phyloP scores from a whole-genome alignment of 1,284 basidiomycete species.

The Athelia sp. region DNA sequence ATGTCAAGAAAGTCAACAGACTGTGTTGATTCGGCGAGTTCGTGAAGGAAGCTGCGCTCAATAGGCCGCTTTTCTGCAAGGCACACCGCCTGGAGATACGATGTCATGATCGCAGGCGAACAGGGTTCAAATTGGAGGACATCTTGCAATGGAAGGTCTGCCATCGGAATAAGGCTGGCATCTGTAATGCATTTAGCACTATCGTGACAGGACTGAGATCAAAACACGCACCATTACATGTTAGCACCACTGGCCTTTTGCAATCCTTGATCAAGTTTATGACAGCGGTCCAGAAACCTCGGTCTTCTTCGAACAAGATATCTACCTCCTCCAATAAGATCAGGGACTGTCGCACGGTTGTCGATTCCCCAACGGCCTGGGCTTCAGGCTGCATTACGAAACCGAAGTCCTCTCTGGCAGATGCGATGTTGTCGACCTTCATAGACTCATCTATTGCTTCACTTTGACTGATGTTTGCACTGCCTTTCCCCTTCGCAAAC shows the following conservation, averaged over 20 bases:
- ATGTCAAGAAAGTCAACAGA: constrained; percentile 15
- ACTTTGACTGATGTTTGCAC: background rate
- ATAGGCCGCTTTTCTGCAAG: constrained; percentile 48
- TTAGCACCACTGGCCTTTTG: constrained; percentile 83
- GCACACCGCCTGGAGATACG: constrained; percentile 71
- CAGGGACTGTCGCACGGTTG: constrained; percentile 70
- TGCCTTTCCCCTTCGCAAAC: background rate
- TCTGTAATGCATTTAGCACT: constrained; percentile 42
- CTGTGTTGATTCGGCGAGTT: constrained; percentile 32
- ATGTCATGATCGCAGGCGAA: constrained; percentile 49
- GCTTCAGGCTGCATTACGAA: background rate
- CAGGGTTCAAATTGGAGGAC: constrained; percentile 67
- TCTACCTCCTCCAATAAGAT: constrained; percentile 98
- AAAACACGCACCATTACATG: constrained; percentile 77
- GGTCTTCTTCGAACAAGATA: constrained; percentile 86
- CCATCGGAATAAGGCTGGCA: constrained; percentile 60
- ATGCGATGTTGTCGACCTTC: background rate
- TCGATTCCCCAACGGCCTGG: constrained; percentile 10
- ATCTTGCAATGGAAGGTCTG: constrained; percentile 74
- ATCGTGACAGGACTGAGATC: constrained; percentile 5
- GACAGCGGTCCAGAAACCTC: constrained; percentile 88
- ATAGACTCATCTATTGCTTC: no score
- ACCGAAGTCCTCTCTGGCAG: background rate
- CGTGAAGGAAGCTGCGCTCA: constrained; percentile 25
- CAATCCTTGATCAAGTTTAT: constrained; percentile 77